phyloP scores from a whole-genome alignment of 345 rosid species.

The Schrenkiella parvula region DNA sequence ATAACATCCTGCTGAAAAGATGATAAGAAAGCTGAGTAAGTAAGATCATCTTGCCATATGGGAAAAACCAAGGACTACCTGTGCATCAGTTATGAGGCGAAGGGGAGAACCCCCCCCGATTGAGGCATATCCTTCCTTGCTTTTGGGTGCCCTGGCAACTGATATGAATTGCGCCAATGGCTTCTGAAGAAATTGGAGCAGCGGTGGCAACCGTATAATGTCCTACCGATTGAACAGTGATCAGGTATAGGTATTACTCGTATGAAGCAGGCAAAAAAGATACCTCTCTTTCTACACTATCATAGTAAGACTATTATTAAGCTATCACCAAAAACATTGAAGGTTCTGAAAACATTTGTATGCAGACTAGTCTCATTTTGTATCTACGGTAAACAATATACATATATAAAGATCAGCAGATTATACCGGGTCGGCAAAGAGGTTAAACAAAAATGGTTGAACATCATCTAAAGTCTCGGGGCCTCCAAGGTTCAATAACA shows the following conservation, averaged over 20 bases:
- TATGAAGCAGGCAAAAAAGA: not conserved
- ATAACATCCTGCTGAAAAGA: not conserved
- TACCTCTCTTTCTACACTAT: not conserved
- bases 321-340: too few species aligned
- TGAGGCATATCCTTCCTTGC: slow-evolving; percentile 98
- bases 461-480: slow-evolving; percentile 98
- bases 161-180: slow-evolving; percentile 96
- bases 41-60: not conserved
- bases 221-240: slow-evolving; percentile 45
- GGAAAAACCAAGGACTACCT: slow-evolving; percentile 39
- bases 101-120: slow-evolving; percentile 99
- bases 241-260: not conserved
- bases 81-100: slow-evolving; percentile 88
- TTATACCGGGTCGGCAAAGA: slow-evolving; percentile 90
- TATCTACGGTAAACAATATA: not conserved
- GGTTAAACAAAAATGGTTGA: slow-evolving; percentile 96
- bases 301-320: not conserved
- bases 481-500: slow-evolving; percentile 95
- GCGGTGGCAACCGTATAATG: slow-evolving; percentile 81
- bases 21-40: not conserved
- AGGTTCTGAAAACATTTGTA: not conserved
- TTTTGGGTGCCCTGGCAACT: slow-evolving; percentile 85
- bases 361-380: not conserved
- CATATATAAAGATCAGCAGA: not conserved
- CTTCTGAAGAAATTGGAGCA: slow-evolving; percentile 87